phyloP scores from a whole-genome alignment of 2,329 filamentous ascomycete genomes.

The Aspergillus carbonarius region DNA sequence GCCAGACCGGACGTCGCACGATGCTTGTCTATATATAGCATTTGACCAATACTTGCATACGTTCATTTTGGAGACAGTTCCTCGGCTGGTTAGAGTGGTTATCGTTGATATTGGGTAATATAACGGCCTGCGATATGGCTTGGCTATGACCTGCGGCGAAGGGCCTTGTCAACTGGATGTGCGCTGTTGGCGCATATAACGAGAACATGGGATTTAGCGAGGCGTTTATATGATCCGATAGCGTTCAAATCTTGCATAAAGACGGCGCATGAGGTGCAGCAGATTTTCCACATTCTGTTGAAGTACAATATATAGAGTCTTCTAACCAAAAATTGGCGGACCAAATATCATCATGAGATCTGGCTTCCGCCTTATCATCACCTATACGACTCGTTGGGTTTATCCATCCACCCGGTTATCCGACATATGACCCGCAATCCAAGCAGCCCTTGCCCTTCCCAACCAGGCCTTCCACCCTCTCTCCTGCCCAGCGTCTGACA shows the following conservation, averaged over 20 bases:
- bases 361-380: neutral
- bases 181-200: conserved; percentile 8
- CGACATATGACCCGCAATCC: conserved; percentile 14
- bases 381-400: neutral
- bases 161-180: neutral
- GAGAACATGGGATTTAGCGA: conserved; percentile 26
- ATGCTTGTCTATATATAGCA: neutral
- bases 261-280: neutral
- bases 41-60: neutral
- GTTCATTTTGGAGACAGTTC: neutral
- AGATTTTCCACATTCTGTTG: neutral
- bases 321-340: neutral
- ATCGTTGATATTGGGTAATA: neutral
- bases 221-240: conserved; percentile 22
- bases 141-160: neutral
- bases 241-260: conserved; percentile 8
- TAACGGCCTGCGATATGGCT: neutral
- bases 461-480: conserved; percentile 29
- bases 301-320: neutral
- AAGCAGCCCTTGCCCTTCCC: conserved; percentile 23
- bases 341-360: too few species aligned
- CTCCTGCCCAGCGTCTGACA: neutral
- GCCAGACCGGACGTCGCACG: neutral
- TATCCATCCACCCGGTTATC: neutral
- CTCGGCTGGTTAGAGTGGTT: neutral